Percentiles rank a stretch among this genome's conserved stretches.
These are phyloP conservation scores for Penicillium robsamsonii DNA, from an alignment of 495 filamentous ascomycete species.

Conservation along the genomic window DNA sequence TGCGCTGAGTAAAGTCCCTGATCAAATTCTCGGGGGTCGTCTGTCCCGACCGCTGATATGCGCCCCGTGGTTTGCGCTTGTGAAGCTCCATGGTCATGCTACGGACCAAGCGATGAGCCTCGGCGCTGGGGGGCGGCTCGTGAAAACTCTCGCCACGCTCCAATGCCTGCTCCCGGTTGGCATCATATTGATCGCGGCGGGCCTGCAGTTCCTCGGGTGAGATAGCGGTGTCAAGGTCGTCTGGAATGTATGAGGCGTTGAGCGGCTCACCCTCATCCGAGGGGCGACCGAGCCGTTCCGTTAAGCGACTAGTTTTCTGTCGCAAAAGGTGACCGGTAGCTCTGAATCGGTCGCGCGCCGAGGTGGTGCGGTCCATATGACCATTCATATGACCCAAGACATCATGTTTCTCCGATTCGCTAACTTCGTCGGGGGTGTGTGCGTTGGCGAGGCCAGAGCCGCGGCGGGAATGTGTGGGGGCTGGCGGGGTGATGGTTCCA, in stretches of 20 bases:
- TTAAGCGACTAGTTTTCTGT: conserved; percentile 34
- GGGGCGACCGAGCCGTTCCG: conserved; percentile 41
- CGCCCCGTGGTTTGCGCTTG: conserved; percentile 34
- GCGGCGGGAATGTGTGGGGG: conserved; percentile 23
- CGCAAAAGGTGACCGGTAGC: conserved; percentile 38
- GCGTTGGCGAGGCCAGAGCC: conserved; percentile 14
- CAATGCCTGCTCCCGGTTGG: conserved; percentile 18
- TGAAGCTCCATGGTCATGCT: conserved; percentile 36
- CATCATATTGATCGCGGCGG: conserved; percentile 21
- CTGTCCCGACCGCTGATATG: conserved; percentile 40
- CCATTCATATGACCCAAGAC: conserved; percentile 11
- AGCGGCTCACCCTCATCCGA: conserved; percentile 40
- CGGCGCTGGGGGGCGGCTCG: conserved; percentile 33
- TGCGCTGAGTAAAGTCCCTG: conserved; percentile 32
- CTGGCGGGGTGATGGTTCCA: conserved; percentile 32
- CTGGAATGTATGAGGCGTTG: conserved; percentile 33
- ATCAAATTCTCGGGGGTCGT: conserved; percentile 37
- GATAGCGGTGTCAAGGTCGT: conserved; percentile 32
- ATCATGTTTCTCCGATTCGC: conserved; percentile 19
- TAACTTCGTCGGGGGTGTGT: conserved; percentile 7
- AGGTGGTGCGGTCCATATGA: conserved; percentile 16
- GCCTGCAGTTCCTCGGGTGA: conserved; percentile 26
- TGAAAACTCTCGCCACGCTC: conserved; percentile 23
- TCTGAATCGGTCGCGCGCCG: conserved; percentile 31
- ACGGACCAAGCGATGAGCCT: conserved; percentile 46